Evolutionary conservation across 2,329 filamentous ascomycete species (phyloP), one percentile per base, ranked within the genome.

Genomic region (Calonectria honghensis): DNA sequence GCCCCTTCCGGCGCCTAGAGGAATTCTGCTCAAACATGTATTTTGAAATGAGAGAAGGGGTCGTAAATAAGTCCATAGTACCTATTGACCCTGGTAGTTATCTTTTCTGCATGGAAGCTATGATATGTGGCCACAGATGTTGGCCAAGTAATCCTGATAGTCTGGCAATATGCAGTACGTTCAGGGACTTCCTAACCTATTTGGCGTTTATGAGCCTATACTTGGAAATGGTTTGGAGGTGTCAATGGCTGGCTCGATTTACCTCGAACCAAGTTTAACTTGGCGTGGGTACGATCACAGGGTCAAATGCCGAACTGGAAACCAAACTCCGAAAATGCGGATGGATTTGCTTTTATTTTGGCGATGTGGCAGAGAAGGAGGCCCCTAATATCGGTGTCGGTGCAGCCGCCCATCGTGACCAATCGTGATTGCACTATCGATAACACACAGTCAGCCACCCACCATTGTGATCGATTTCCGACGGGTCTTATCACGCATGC

Each of bases 231-330:
- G 32, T 16, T 41, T 41, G 6, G 39, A 20, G 41, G 41, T 45
- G 18, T 45, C 18, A n/a, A n/a, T 2, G 16, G 41, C 6, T 7
- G 10, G 18, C 7, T n/a, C n/a, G 6, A n/a, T 20, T 20, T 45
- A 20, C n/a, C 41, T 7, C 6, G 2, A 9, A 10, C 2, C 6
- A 1, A n/a, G 6, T 9, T 2, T 3, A 10, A n/a, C 10, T 20
- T 6, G n/a, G 41, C 3, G 41, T 20, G 16, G 16, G 6, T 2
- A 45, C 4, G 41, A 10, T n/a, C 18, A 18, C 18, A 48, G 45
- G 13, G 11, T 10, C 9, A 24, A 13, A 48, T 48, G 20, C 41
- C 41, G 7, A 10, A 48, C 9, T 48, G 20, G 41, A 48, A 18
- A 48, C 1, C 4, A 18, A n/a, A n/a, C 4, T 13, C 45, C n/a